These are phyloP conservation scores for Cordyceps cateniannulata DNA, from an alignment of 2,329 filamentous ascomycete genomes.

Conservation along the genomic window DNA sequence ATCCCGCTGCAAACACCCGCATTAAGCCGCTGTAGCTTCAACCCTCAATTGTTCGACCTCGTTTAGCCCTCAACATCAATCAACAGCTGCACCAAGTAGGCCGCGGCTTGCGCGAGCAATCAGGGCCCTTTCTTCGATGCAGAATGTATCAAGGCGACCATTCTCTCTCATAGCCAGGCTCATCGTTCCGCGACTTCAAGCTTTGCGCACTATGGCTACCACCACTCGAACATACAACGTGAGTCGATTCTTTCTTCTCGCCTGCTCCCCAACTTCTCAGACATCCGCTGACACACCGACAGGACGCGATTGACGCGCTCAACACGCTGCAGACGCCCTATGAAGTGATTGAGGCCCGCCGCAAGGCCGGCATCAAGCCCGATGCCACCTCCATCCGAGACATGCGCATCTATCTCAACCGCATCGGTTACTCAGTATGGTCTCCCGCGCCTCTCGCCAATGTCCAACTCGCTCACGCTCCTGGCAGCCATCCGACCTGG, in stretches of 20 bases:
- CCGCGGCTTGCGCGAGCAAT: neutral
- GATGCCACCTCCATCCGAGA: constrained; percentile 67
- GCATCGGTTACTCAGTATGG: constrained; percentile 65
- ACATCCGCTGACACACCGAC: neutral
- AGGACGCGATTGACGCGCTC: constrained; percentile 81
- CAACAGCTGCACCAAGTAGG: neutral
- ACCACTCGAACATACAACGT: constrained; percentile 32
- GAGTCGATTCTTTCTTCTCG: constrained; percentile 7
- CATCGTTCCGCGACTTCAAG: neutral
- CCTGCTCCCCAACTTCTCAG: neutral
- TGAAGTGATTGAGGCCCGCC: constrained; percentile 69
- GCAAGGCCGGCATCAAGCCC: constrained; percentile 64
- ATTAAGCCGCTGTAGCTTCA: too few relatives aligned
- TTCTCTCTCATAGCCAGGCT: constrained; percentile 18
- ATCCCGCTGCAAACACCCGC: too few relatives aligned
- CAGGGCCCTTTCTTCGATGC: constrained; percentile 21
- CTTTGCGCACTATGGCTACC: constrained; percentile 4
- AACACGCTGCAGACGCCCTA: constrained; percentile 91
- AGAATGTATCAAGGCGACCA: constrained; percentile 25
- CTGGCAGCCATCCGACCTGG: constrained; percentile 39
- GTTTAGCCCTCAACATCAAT: neutral
- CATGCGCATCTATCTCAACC: constrained; percentile 70
- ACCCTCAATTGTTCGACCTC: neutral
- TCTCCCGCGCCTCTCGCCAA: neutral
- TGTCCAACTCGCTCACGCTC: neutral